A percentile compares a stretch with the other conserved stretches of the same genome.
Evolutionary conservation across 345 rosid species (phyloP).

Genomic region (Salix viminalis): DNA sequence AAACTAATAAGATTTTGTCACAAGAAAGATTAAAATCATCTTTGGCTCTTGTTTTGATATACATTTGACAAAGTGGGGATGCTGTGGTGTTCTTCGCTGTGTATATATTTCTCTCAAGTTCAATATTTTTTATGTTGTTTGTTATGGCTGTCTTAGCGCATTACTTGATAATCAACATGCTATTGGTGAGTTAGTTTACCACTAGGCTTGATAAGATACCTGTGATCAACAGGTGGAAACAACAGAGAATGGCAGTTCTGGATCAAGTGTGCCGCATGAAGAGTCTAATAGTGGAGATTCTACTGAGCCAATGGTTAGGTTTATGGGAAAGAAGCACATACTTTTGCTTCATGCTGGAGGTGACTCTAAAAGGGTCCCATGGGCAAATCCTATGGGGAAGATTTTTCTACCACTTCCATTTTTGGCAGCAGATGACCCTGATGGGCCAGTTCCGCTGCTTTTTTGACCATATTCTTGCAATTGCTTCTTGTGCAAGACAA

Average conservation of each 20-base stretch:
- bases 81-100: neutral
- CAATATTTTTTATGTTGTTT: neutral
- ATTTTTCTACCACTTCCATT: constrained; percentile 92
- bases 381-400: constrained; percentile 99
- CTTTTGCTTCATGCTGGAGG: constrained; percentile 98
- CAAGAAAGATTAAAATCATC: no score
- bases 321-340: constrained; percentile 66
- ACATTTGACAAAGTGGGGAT: neutral
- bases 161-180: constrained; percentile 5
- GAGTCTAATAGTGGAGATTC: constrained; percentile 15
- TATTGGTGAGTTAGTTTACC: constrained; percentile 4
- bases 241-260: constrained; percentile 28
- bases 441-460: constrained; percentile 89
- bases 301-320: constrained; percentile 34
- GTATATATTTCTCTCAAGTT: neutral
- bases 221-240: constrained; percentile 42
- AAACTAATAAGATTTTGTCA: no score
- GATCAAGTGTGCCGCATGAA: constrained; percentile 17
- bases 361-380: constrained; percentile 95
- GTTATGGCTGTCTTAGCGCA: neutral
- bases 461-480: constrained; percentile 93
- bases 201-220: constrained; percentile 22
- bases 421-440: constrained; percentile 91
- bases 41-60: no score
- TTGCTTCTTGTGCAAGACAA: constrained; percentile 86